Evolutionary conservation across 2,329 filamentous ascomycete genomes (phyloP).

Genomic region (Penicillium sp.): DNA sequence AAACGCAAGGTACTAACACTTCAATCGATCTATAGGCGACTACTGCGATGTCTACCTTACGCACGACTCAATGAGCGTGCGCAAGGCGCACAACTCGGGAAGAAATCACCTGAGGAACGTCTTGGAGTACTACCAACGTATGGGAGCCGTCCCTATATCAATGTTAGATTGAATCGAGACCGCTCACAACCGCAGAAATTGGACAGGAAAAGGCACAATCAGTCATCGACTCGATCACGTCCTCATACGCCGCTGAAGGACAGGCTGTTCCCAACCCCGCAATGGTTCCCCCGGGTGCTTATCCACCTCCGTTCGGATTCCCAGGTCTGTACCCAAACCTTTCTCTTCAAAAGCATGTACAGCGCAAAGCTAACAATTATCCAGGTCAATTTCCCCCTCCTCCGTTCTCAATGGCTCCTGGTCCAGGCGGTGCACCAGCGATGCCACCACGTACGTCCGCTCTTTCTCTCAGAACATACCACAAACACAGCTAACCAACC

Average conservation of each 20-base stretch:
- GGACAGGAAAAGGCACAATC: constrained; percentile 98
- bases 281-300: constrained; percentile 64
- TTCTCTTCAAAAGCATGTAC: background rate
- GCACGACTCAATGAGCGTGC: constrained; percentile 99
- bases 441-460: constrained; percentile 60
- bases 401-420: constrained; percentile 60
- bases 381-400: constrained; percentile 58
- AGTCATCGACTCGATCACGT: constrained; percentile 97
- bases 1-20: constrained; percentile 16
- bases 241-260: constrained; percentile 91
- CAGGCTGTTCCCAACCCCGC: constrained; percentile 85
- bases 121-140: constrained; percentile 97
- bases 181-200: constrained; percentile 69
- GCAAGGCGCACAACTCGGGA: constrained; percentile 96
- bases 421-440: constrained; percentile 44
- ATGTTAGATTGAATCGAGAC: background rate
- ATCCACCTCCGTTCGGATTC: constrained; percentile 65
- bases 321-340: constrained; percentile 54
- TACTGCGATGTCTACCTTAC: constrained; percentile 99
- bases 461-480: background rate
- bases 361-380: constrained; percentile 21
- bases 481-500: background rate
- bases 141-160: constrained; percentile 18
- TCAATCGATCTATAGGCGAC: constrained; percentile 62
- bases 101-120: constrained; percentile 97